Base-by-base conservation (phyloP, 495 filamentous ascomycete genomes). In the Penicillium atrosanguineum region DNA sequence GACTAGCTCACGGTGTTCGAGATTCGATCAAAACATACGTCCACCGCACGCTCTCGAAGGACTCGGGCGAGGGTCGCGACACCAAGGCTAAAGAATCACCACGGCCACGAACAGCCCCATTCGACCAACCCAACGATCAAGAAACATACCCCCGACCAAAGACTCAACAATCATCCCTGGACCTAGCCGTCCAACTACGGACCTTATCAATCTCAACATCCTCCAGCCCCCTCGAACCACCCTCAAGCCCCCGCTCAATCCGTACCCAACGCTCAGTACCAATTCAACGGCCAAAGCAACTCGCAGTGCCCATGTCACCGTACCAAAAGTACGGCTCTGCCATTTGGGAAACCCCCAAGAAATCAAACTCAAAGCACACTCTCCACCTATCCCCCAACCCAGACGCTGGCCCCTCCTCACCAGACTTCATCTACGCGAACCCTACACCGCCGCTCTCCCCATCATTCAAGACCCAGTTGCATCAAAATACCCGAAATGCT, bases 1-100 rank as follows among this genome's bases (percentile, higher is more conserved):
- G 61, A 1, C 42, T 65, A 12, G 64, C 62, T 1, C 52, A 67
- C 55, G 67, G 66, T 7, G 63, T 72, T 9, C 71, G 71, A 2
- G 58, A 73, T 23, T 76, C 73, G 1, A 69, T 76, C 46, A 71
- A 69, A 36, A 71, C 68, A 1, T 69, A 69, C 34, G 68, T 74
- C 14, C 64, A 69, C 20, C 65, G 65, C 16, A 69, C 66, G 4
- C 47, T 71, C 2, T 64, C 70, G 6, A 62, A 61, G 23, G 59
- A 65, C 31, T 66, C 65, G 42, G 57, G 41, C 45, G 23, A 23
- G 5, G 23, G 23, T 5, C 23, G 23, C 23, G 60, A 57, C 34
- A 54, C 14, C 34, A 69, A 62, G 25, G 6, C 52, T 2, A 67
- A 63, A 36, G 59, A 59, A 20, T 20, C 36, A 6, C 46, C 51